Evolutionary conservation across 805 yeast species (phyloP).

Genomic region (Nakazawaea holstii): DNA sequence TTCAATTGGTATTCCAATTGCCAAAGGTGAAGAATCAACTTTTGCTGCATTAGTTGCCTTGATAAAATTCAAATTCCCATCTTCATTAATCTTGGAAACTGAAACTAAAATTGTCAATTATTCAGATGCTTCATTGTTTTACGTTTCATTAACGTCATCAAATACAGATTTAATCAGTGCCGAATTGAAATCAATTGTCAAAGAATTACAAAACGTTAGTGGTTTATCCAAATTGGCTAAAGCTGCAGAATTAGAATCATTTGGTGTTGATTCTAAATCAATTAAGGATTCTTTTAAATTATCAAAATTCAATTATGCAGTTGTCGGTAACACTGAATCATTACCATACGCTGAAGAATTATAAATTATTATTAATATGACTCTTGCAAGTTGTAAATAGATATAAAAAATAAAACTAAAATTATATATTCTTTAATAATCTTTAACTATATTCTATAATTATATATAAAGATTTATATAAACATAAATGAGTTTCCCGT

Average conservation of each 20-base stretch:
- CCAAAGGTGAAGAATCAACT: constrained; percentile 55
- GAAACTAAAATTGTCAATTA: constrained; percentile 55
- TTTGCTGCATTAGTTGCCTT: constrained; percentile 69
- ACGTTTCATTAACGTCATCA: constrained; percentile 57
- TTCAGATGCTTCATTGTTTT: constrained; percentile 78
- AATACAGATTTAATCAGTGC: constrained; percentile 53
- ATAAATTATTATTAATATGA: too few species aligned
- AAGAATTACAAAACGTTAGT: constrained; percentile 44
- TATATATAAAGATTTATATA: neutral
- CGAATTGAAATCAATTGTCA: constrained; percentile 56
- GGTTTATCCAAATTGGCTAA: constrained; percentile 57
- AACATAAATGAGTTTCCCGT: too few species aligned
- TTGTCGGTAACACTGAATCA: constrained; percentile 80
- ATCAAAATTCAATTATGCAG: constrained; percentile 75
- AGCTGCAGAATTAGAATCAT: constrained; percentile 39
- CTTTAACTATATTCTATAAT: neutral
- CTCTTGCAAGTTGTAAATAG: neutral
- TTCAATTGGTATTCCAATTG: constrained; percentile 76
- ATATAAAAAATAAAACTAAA: neutral
- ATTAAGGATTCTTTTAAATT: constrained; percentile 28
- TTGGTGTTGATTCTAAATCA: constrained; percentile 33
- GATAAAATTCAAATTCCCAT: constrained; percentile 43
- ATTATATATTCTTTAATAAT: neutral
- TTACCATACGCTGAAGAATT: constrained; percentile 90
- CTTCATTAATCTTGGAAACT: constrained; percentile 50